phyloP scores from a whole-genome alignment of 2,329 filamentous ascomycete species.

The Cryphonectria nitschkei region DNA sequence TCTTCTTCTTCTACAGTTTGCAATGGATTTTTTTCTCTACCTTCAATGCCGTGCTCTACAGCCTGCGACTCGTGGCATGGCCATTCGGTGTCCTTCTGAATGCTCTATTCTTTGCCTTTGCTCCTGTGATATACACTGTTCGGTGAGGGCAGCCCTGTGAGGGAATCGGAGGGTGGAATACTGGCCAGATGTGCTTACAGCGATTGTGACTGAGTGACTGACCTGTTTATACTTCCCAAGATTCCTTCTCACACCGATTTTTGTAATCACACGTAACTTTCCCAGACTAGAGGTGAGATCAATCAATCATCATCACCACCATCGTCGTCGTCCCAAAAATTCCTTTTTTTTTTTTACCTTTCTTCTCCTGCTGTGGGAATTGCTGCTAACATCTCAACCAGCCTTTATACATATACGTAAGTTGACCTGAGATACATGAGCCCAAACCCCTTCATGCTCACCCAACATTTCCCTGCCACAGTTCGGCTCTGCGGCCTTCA shows the following conservation, averaged over 20 bases:
- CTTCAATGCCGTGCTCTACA: conserved; percentile 3
- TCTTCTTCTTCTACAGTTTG: conserved; percentile 14
- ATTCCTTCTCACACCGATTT: conserved; percentile 24
- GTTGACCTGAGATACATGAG: not conserved
- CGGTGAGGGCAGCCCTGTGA: conserved; percentile 15
- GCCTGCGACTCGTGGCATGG: conserved; percentile 23
- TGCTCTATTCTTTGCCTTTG: conserved; percentile 26
- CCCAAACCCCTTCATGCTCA: conserved; percentile 33
- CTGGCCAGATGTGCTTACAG: too few relatives aligned
- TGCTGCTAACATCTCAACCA: conserved; percentile 9
- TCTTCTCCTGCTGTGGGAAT: not conserved
- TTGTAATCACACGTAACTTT: conserved; percentile 35
- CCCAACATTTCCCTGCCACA: conserved; percentile 44
- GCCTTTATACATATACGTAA: conserved; percentile 30
- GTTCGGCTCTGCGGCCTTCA: conserved; percentile 67
- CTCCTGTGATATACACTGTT: conserved; percentile 26
- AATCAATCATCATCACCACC: not conserved
- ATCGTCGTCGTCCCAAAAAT: not conserved
- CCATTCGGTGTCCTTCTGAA: conserved; percentile 20
- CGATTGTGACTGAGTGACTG: not conserved
- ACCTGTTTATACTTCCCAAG: conserved; percentile 1
- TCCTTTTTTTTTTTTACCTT: not conserved
- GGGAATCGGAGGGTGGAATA: not conserved
- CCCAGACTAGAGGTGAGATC: conserved; percentile 22
- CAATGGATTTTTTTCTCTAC: conserved; percentile 2